These are phyloP conservation scores for Oryza rufipogon DNA, from an alignment of 176 grass and related monocot genomes.

Conservation along the genomic window DNA sequence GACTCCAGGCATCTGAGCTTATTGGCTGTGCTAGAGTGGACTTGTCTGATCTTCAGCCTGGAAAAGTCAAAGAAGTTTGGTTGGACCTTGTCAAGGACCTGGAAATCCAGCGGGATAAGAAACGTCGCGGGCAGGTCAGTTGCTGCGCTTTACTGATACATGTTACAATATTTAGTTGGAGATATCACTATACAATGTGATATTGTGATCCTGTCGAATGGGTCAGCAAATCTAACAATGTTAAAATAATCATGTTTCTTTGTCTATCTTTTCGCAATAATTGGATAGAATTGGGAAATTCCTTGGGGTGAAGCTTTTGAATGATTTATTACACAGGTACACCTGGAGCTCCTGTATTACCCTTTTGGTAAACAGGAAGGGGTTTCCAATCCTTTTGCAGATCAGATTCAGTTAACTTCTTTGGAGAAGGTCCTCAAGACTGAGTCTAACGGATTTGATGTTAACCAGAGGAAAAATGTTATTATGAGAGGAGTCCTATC, in stretches of 20 bases:
- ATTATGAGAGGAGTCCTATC: constrained; percentile 94
- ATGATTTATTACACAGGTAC: constrained; percentile 61
- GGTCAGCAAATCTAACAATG: background rate
- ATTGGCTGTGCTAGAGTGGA: constrained; percentile 84
- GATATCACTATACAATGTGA: background rate
- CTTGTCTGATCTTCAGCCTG: constrained; percentile 70
- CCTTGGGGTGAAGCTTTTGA: constrained; percentile 24
- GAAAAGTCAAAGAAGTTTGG: constrained; percentile 95
- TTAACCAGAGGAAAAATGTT: constrained; percentile 86
- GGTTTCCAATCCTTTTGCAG: constrained; percentile 74
- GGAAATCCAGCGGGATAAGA: constrained; percentile 80
- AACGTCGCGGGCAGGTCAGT: constrained; percentile 84
- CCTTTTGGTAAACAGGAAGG: constrained; percentile 75
- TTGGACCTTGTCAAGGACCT: constrained; percentile 93
- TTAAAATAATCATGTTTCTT: background rate
- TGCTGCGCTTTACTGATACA: constrained; percentile 5
- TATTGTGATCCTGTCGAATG: background rate
- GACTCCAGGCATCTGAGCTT: constrained; percentile 75
- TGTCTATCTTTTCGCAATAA: background rate
- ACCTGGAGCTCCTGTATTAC: constrained; percentile 92
- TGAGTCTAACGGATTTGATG: constrained; percentile 68
- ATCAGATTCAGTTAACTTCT: constrained; percentile 76
- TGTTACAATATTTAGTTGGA: background rate
- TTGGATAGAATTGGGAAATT: background rate
- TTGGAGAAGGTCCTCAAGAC: constrained; percentile 95